These are phyloP conservation scores for Capsicum chinense DNA, from an alignment of 257 asterid species.

Conservation along the genomic window DNA sequence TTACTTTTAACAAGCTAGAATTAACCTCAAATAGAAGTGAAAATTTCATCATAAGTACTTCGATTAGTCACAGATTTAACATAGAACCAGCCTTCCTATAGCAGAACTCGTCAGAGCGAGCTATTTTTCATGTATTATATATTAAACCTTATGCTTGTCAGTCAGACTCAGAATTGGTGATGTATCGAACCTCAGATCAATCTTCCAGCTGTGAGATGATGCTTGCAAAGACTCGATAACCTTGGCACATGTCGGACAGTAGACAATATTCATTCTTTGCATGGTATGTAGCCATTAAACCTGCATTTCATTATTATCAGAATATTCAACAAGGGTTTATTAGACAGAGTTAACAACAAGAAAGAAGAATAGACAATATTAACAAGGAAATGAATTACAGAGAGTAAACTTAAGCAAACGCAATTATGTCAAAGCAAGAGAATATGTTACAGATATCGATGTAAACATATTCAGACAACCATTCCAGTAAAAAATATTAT, in stretches of 20 bases:
- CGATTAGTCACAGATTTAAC: background rate
- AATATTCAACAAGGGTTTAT: constrained; percentile 15
- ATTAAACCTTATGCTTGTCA: background rate
- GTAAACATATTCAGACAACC: background rate
- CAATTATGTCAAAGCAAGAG: background rate
- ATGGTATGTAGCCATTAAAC: constrained; percentile 95
- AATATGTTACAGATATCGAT: background rate
- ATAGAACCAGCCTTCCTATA: background rate
- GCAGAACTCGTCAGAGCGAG: background rate
- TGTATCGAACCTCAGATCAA: constrained; percentile 33
- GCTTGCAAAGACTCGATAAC: constrained; percentile 77
- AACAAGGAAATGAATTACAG: background rate
- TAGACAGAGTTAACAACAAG: background rate
- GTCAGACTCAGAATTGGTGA: background rate
- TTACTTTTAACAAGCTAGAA: background rate
- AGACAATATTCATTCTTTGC: constrained; percentile 96
- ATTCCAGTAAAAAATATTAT: background rate
- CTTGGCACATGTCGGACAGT: constrained; percentile 91
- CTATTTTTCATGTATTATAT: constrained; percentile 12
- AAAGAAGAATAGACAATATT: background rate
- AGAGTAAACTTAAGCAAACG: background rate
- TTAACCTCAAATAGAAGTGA: background rate
- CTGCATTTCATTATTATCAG: constrained; percentile 47
- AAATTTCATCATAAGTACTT: background rate
- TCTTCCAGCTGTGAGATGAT: constrained; percentile 82